A percentile compares a stretch with the other conserved stretches of the same genome.
phyloP scores from a whole-genome alignment of 495 filamentous ascomycete species.

The Neurospora intermedia region DNA sequence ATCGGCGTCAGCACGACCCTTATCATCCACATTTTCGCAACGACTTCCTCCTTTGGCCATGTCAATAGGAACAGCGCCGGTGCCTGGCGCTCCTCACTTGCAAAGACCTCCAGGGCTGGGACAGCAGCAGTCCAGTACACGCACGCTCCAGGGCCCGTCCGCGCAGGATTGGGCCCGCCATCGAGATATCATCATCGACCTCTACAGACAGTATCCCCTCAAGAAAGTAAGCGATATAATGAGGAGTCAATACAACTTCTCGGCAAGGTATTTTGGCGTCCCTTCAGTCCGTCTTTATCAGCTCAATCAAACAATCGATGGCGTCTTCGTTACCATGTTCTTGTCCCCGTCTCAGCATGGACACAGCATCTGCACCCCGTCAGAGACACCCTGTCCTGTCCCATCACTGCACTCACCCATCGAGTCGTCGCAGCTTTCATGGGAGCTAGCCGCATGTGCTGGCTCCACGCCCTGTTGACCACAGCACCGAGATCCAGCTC shows the following conservation, averaged over 20 bases:
- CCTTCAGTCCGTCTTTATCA: not conserved
- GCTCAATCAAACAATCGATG: not conserved
- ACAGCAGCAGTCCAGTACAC: conserved; percentile 13
- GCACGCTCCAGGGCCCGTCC: conserved; percentile 23
- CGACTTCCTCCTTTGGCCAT: not conserved
- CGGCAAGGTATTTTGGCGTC: conserved; percentile 19
- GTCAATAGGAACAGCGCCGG: not conserved
- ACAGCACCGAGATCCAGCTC: not conserved
- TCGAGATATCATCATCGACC: conserved; percentile 22
- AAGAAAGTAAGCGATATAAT: conserved; percentile 24
- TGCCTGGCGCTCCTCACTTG: not conserved
- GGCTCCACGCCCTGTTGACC: not conserved
- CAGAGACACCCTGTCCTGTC: not conserved
- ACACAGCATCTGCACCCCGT: not conserved
- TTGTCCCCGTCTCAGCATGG: not conserved
- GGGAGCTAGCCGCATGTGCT: not conserved
- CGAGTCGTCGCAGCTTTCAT: not conserved
- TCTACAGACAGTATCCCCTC: conserved; percentile 21
- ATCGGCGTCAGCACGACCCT: not conserved
- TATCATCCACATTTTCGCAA: not conserved
- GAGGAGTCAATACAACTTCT: conserved; percentile 22
- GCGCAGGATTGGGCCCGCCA: conserved; percentile 20
- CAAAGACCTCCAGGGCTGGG: not conserved
- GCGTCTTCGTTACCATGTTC: not conserved
- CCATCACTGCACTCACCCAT: not conserved